These are phyloP conservation scores for Chenopodium quinoa DNA, from an alignment of 148 eudicot species.

Conservation along the genomic window DNA sequence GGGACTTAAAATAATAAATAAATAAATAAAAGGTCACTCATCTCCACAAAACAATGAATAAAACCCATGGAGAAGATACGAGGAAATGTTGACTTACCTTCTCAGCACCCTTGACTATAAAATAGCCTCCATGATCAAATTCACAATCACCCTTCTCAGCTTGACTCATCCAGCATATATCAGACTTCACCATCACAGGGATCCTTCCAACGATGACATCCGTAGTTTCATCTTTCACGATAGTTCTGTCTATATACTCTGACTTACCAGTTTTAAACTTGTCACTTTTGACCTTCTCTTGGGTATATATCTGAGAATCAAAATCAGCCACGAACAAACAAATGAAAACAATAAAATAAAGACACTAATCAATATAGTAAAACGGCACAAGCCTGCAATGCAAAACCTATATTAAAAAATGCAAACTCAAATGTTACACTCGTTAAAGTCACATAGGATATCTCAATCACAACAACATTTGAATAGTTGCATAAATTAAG, in stretches of 20 bases:
- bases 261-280: slow-evolving; percentile 77
- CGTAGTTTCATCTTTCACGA: slow-evolving; percentile 34
- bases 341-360: neutral
- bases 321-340: slow-evolving; percentile 9
- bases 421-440: neutral
- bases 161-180: slow-evolving; percentile 81
- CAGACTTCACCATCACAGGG: slow-evolving; percentile 96
- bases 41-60: neutral
- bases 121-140: slow-evolving; percentile 94
- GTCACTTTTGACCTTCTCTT: slow-evolving; percentile 58
- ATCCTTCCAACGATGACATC: slow-evolving; percentile 69
- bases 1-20: neutral
- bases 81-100: slow-evolving; percentile 47
- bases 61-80: neutral
- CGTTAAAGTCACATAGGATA: neutral
- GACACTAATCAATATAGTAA: neutral
- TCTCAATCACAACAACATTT: neutral
- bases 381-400: neutral
- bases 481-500: neutral
- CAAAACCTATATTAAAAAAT: neutral
- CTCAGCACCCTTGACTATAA: slow-evolving; percentile 93
- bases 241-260: slow-evolving; percentile 43
- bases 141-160: slow-evolving; percentile 72
- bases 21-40: neutral
- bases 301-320: slow-evolving; percentile 61